A percentile compares a stretch with the other conserved stretches of the same genome.
Evolutionary conservation across 2,329 filamentous ascomycete genomes (phyloP).

Genomic region (Aureobasidium sp.): DNA sequence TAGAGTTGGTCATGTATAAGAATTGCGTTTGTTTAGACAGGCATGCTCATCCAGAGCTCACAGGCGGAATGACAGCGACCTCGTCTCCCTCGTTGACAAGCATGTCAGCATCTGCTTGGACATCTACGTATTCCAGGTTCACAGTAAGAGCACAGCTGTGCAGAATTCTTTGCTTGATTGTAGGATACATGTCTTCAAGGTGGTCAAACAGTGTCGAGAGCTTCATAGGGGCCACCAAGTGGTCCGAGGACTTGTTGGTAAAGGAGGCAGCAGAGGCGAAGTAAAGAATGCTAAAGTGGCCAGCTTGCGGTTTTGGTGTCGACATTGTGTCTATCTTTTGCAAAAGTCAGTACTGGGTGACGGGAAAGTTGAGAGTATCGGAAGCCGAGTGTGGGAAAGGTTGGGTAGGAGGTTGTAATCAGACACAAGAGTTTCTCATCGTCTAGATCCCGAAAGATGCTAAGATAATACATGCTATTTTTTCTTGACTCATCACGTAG

Average conservation of each 20-base stretch:
- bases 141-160: constrained; percentile 67
- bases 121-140: constrained; percentile 72
- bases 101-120: constrained; percentile 41
- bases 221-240: constrained; percentile 56
- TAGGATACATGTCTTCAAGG: constrained; percentile 61
- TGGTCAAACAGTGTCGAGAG: constrained; percentile 54
- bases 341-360: background rate
- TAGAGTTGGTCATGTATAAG: too few species aligned
- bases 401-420: background rate
- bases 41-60: constrained; percentile 63
- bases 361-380: background rate
- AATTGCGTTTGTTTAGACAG: too few species aligned
- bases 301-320: constrained; percentile 42
- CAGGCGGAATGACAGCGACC: constrained; percentile 79
- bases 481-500: constrained; percentile 24
- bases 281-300: constrained; percentile 73
- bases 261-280: constrained; percentile 68
- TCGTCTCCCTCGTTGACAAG: constrained; percentile 67
- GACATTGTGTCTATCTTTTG: constrained; percentile 23
- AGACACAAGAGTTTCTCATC: constrained; percentile 7
- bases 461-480: constrained; percentile 43
- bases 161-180: constrained; percentile 60
- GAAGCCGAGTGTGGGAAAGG: background rate
- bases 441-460: constrained; percentile 17
- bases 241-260: constrained; percentile 59